Evolutionary conservation across 305 asterid species (phyloP), one percentile per base, ranked within the genome.

Genomic region (Fraxinus latifolia): DNA sequence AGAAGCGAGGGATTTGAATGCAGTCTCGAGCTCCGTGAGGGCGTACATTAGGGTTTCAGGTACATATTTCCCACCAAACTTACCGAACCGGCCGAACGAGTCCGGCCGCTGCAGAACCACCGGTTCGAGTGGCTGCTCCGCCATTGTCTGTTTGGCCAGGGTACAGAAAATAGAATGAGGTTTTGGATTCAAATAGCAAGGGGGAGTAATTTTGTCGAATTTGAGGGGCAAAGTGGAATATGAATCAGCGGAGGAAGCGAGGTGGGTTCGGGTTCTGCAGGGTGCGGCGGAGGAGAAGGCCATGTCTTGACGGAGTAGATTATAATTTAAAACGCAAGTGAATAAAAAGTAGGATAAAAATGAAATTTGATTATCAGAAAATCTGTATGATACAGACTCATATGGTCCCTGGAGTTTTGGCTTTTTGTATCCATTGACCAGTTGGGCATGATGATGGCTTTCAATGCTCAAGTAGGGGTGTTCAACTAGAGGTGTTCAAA

Each of bases 11-110:
- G 89, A 58, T 75, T 89, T 81, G 89, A 95, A 95, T 3, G 98
- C 98, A 9, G 88, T 89, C 84, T 95, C 98, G 39, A 95, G 98
- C 92, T 95, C 98, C 77, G 93, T 85, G 23, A 95, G 95, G 4
- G 97, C 98, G 82, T 89, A 79, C 98, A 93, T 95, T 25, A 95
- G 90, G 15, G 97, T 95, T 82, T 95, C 98, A 3, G 98, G 98
- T 0, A 95, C 98, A 82, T 91, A 95, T 68, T 92, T 93, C 12
- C 98, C 98, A 62, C 98, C 98, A 79, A 87, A 95, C 79, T 88
- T 90, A 1, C 98, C 98, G 44, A 92, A 95, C 32, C 98, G 87
- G 14, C 98, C 98, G 80, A 95, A 95, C 0, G 96, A 84, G 83
- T 95, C 98, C 5, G 98, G 98, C 21, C 97, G 88, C 82, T 44